These are phyloP conservation scores for Wickerhamomyces silvicola DNA, from an alignment of 805 yeast species.

Conservation along the genomic window DNA sequence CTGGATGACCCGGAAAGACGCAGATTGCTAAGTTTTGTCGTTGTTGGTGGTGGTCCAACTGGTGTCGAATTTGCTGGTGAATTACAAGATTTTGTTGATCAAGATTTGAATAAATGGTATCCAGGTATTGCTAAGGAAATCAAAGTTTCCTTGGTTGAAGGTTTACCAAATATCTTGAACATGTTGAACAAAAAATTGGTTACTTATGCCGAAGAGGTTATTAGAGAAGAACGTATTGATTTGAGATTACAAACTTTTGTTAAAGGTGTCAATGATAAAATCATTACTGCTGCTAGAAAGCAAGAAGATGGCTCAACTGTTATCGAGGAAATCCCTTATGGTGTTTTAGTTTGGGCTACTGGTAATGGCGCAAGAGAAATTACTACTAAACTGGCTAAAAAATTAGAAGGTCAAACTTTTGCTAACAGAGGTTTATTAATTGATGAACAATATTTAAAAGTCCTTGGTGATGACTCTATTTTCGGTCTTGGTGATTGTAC, in stretches of 20 bases:
- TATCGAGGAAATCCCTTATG: conserved; percentile 69
- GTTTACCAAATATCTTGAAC: conserved; percentile 79
- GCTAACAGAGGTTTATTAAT: conserved; percentile 89
- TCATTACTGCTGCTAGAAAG: conserved; percentile 65
- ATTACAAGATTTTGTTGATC: conserved; percentile 87
- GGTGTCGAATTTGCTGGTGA: conserved; percentile 98
- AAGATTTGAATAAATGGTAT: conserved; percentile 84
- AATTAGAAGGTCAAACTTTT: conserved; percentile 69
- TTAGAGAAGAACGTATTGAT: conserved; percentile 61
- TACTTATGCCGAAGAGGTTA: conserved; percentile 73
- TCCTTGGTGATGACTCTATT: conserved; percentile 71
- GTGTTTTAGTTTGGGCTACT: conserved; percentile 94
- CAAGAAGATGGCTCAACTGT: conserved; percentile 57
- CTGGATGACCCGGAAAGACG: conserved; percentile 69
- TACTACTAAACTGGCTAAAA: conserved; percentile 55
- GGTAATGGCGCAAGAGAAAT: conserved; percentile 89
- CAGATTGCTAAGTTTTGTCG: conserved; percentile 80
- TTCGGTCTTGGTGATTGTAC: conserved; percentile 96
- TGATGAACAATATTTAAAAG: conserved; percentile 65
- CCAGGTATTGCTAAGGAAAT: conserved; percentile 81
- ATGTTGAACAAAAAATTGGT: conserved; percentile 65
- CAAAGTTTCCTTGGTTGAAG: conserved; percentile 82
- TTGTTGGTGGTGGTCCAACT: conserved; percentile 98
- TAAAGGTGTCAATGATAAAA: conserved; percentile 68
- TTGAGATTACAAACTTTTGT: conserved; percentile 84